Conservation (phyloP, 768 basidiomycete genomes). For the Lyophyllum decastes region DNA sequence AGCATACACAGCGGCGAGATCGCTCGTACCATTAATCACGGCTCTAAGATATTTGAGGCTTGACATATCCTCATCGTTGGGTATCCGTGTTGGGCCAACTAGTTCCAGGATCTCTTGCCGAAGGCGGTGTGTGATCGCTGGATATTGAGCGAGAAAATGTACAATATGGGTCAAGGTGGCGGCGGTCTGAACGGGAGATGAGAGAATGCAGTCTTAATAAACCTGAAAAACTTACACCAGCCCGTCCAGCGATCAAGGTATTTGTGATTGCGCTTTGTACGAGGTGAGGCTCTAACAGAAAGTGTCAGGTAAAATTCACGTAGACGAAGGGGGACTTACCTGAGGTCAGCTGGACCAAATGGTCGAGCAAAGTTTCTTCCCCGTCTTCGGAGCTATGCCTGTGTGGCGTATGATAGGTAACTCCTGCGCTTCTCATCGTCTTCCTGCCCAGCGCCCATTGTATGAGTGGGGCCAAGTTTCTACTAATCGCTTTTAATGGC, state of each 20-base stretch:
- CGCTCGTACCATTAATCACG: conserved; percentile 39
- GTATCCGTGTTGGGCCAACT: conserved; percentile 35
- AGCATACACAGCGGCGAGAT: conserved; percentile 16
- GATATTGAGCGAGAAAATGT: conserved; percentile 49
- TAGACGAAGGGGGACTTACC: neutral
- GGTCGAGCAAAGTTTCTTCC: conserved; percentile 24
- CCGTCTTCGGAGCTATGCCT: conserved; percentile 7
- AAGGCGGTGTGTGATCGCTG: conserved; percentile 37
- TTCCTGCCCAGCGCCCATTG: conserved; percentile 34
- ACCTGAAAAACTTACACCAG: conserved; percentile 31
- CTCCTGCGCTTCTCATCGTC: conserved; percentile 11
- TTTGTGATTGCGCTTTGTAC: conserved; percentile 44
- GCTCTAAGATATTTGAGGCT: conserved; percentile 46
- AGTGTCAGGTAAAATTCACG: neutral
- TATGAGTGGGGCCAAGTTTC: conserved; percentile 52
- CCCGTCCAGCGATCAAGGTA: conserved; percentile 45
- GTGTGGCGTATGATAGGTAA: neutral
- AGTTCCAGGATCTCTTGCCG: conserved; percentile 42
- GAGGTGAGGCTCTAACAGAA: conserved; percentile 23
- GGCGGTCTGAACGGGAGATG: conserved; percentile 34
- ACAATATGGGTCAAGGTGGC: conserved; percentile 42
- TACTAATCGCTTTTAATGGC: conserved; percentile 40
- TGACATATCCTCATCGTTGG: conserved; percentile 41
- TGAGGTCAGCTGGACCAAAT: conserved; percentile 7
- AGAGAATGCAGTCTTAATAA: neutral